phyloP scores from a whole-genome alignment of 768 basidiomycete genomes.

The Podaxis sp. region DNA sequence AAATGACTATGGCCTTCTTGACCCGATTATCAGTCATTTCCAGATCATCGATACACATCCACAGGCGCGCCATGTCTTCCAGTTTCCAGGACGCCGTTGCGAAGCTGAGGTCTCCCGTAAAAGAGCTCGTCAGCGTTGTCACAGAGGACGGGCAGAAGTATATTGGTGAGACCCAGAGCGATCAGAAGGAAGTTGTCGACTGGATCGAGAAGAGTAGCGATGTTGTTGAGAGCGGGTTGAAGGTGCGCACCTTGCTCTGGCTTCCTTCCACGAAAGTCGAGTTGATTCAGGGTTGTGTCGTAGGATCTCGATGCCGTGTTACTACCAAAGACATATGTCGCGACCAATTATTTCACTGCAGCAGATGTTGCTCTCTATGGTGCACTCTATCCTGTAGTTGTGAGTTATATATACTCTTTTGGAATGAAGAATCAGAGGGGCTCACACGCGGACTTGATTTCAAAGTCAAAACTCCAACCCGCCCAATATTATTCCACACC shows the following conservation, averaged over 20 bases:
- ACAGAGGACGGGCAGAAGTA: slow-evolving; percentile 43
- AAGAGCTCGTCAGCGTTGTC: slow-evolving; percentile 54
- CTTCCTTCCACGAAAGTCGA: neutral
- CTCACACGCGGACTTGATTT: neutral
- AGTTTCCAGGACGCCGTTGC: slow-evolving; percentile 44
- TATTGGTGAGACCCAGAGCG: slow-evolving; percentile 57
- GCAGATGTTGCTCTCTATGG: slow-evolving; percentile 93
- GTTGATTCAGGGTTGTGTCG: neutral
- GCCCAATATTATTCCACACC: slow-evolving; percentile 79
- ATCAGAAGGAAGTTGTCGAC: slow-evolving; percentile 58
- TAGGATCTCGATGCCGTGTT: slow-evolving; percentile 76
- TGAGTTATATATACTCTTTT: slow-evolving; percentile 36
- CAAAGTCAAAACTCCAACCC: slow-evolving; percentile 67
- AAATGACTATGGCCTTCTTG: slow-evolving; percentile 26
- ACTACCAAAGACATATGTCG: slow-evolving; percentile 79
- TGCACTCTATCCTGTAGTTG: slow-evolving; percentile 79
- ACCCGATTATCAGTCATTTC: slow-evolving; percentile 35
- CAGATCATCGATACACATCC: slow-evolving; percentile 32
- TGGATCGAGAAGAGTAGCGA: slow-evolving; percentile 73
- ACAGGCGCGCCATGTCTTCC: slow-evolving; percentile 45
- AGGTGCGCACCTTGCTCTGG: slow-evolving; percentile 34
- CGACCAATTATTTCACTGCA: slow-evolving; percentile 80
- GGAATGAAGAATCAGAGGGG: neutral
- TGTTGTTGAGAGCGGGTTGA: slow-evolving; percentile 44
- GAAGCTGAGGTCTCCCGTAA: slow-evolving; percentile 47